Percentiles rank a stretch among this genome's conserved stretches.
phyloP scores from a whole-genome alignment of 1,284 basidiomycete genomes.

The Heterobasidion irregulare region DNA sequence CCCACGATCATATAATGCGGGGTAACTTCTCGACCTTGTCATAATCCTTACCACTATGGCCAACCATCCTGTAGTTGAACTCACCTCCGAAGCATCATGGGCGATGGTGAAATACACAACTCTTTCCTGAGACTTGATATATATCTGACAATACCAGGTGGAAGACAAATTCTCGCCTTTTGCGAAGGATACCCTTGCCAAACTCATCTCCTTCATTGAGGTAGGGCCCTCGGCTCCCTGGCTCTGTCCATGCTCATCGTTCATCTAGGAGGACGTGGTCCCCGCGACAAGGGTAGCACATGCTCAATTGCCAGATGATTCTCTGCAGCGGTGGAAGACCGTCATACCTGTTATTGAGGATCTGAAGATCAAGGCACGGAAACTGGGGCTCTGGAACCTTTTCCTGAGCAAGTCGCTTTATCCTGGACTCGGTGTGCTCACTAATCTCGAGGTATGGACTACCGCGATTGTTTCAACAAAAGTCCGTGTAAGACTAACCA shows the following conservation, averaged over 20 bases:
- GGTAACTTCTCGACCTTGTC: background rate
- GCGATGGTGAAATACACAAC: conserved; percentile 44
- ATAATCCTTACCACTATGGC: conserved; percentile 29
- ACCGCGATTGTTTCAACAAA: background rate
- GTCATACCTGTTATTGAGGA: conserved; percentile 78
- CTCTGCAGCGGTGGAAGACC: conserved; percentile 75
- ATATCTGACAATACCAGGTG: conserved; percentile 41
- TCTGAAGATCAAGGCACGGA: conserved; percentile 84
- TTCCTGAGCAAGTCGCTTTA: conserved; percentile 94
- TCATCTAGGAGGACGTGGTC: conserved; percentile 71
- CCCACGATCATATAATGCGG: background rate
- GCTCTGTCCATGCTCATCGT: background rate
- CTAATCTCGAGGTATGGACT: conserved; percentile 77
- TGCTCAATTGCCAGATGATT: conserved; percentile 77
- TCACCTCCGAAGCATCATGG: conserved; percentile 78
- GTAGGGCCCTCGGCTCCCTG: conserved; percentile 32
- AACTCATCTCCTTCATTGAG: conserved; percentile 81
- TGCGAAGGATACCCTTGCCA: conserved; percentile 80
- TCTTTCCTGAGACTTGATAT: background rate
- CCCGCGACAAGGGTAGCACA: conserved; percentile 77
- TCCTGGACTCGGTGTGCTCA: conserved; percentile 79
- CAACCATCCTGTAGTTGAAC: conserved; percentile 59
- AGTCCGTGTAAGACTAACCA: background rate
- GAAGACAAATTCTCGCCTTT: conserved; percentile 88
- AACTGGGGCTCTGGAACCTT: conserved; percentile 92